These are phyloP conservation scores for Syncephalis fuscata DNA, from an alignment of 371 early-diverging fungal genomes.

Conservation along the genomic window DNA sequence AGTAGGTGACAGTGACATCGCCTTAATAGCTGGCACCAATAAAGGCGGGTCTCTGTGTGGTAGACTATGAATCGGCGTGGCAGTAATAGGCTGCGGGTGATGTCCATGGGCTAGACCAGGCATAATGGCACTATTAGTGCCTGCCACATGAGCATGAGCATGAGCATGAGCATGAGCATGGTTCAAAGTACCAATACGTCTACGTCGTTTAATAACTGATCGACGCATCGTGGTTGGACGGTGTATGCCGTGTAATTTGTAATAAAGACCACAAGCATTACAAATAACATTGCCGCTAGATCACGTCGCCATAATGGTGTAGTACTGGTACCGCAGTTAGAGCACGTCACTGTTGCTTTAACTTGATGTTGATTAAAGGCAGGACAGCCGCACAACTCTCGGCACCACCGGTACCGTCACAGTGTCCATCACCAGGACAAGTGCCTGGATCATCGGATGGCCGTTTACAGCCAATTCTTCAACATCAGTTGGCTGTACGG, in stretches of 20 bases:
- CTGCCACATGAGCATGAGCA: no score
- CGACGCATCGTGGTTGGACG: conserved; percentile 68
- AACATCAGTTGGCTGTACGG: conserved; percentile 1
- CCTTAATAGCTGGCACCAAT: no score
- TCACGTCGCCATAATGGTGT: conserved; percentile 87
- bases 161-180: no score
- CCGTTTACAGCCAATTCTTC: conserved; percentile 1
- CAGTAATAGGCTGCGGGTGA: no score
- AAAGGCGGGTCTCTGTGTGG: no score
- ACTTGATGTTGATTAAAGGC: conserved; percentile 49
- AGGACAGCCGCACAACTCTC: conserved; percentile 62
- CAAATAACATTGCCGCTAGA: conserved; percentile 59
- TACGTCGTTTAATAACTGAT: conserved; percentile 66
- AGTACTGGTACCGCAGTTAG: conserved; percentile 62
- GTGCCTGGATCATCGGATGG: conserved; percentile 17
- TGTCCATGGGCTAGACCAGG: no score
- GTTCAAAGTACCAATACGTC: conserved; percentile 17
- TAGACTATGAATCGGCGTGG: no score
- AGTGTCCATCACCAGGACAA: conserved; percentile 65
- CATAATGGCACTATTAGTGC: no score
- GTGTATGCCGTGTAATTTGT: conserved; percentile 59
- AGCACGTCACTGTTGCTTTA: conserved; percentile 39
- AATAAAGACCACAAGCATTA: conserved; percentile 80
- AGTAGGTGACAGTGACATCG: no score
- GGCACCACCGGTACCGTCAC: conserved; percentile 61